These are phyloP conservation scores for Sporisorium sorghi DNA, from an alignment of 1,284 basidiomycete species.

Conservation along the genomic window DNA sequence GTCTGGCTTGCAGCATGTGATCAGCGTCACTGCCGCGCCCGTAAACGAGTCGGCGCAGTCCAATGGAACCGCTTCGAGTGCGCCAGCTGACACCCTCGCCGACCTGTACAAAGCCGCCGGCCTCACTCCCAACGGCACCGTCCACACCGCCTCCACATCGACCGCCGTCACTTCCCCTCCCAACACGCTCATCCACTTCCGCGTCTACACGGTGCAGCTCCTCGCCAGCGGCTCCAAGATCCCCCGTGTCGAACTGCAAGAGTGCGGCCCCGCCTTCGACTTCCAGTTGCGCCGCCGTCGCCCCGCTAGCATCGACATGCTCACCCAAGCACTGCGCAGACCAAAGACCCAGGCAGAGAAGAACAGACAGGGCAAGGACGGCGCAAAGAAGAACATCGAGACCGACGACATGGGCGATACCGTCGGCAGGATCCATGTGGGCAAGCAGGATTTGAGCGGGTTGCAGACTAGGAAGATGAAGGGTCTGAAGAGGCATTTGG, in stretches of 20 bases:
- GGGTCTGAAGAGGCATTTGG: conserved; percentile 75
- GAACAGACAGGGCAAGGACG: conserved; percentile 77
- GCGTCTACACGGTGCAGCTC: conserved; percentile 84
- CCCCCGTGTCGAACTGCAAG: conserved; percentile 78
- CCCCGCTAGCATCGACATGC: conserved; percentile 80
- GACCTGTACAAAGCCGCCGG: conserved; percentile 61
- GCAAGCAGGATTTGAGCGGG: conserved; percentile 85
- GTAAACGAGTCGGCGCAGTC: not conserved
- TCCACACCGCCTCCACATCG: conserved; percentile 67
- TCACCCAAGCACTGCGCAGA: conserved; percentile 82
- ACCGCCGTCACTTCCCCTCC: conserved; percentile 71
- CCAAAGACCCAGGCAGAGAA: conserved; percentile 83
- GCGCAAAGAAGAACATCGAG: conserved; percentile 85
- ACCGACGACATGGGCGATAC: conserved; percentile 98
- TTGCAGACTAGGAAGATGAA: conserved; percentile 94
- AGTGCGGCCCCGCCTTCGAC: conserved; percentile 93
- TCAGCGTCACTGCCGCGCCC: conserved; percentile 71
- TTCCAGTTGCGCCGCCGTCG: conserved; percentile 81
- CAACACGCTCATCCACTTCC: conserved; percentile 83
- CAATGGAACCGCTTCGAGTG: conserved; percentile 5
- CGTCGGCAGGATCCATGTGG: conserved; percentile 88
- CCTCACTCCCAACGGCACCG: conserved; percentile 66
- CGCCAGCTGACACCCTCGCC: conserved; percentile 34
- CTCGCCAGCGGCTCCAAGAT: conserved; percentile 73
- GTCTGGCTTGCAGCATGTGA: conserved; percentile 86